A percentile compares a stretch with the other conserved stretches of the same genome.
These are phyloP conservation scores for Flaveria ramosissima DNA, from an alignment of 129 eudicot species.

Conservation along the genomic window DNA sequence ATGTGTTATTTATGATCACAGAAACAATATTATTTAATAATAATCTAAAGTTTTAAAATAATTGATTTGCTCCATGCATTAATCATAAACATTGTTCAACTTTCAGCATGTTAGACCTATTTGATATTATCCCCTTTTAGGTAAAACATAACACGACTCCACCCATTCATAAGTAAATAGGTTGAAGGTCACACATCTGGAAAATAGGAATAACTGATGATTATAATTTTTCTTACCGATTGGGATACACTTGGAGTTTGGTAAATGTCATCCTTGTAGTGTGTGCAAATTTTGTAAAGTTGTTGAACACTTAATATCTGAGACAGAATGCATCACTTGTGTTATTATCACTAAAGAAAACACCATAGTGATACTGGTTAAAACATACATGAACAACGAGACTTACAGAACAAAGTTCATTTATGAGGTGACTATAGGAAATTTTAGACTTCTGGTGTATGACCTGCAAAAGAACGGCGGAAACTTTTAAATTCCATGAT, in stretches of 20 bases:
- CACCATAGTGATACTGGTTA: not conserved
- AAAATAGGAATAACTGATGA: not conserved
- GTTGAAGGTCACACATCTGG: not conserved
- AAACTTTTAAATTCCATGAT: not conserved
- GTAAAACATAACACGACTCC: not conserved
- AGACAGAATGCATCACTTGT: conserved; percentile 31
- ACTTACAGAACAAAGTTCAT: conserved; percentile 86
- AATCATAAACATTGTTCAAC: not conserved
- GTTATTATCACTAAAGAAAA: conserved; percentile 24
- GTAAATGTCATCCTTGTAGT: conserved; percentile 59
- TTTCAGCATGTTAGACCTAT: not conserved
- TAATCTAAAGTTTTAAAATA: not conserved
- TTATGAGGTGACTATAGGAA: conserved; percentile 60
- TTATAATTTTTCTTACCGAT: conserved; percentile 45
- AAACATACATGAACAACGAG: conserved; percentile 10
- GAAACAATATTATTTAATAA: not conserved
- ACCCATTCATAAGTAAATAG: conserved; percentile 3
- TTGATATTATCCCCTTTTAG: not conserved
- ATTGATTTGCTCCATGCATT: not conserved
- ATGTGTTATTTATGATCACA: not conserved
- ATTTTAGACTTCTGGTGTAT: conserved; percentile 70
- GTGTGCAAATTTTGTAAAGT: conserved; percentile 75
- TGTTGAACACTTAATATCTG: conserved; percentile 75
- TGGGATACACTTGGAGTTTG: conserved; percentile 54
- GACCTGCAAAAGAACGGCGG: conserved; percentile 53